These are phyloP conservation scores for Zarea fungicola DNA, from an alignment of 2,329 filamentous ascomycete genomes.

Conservation along the genomic window DNA sequence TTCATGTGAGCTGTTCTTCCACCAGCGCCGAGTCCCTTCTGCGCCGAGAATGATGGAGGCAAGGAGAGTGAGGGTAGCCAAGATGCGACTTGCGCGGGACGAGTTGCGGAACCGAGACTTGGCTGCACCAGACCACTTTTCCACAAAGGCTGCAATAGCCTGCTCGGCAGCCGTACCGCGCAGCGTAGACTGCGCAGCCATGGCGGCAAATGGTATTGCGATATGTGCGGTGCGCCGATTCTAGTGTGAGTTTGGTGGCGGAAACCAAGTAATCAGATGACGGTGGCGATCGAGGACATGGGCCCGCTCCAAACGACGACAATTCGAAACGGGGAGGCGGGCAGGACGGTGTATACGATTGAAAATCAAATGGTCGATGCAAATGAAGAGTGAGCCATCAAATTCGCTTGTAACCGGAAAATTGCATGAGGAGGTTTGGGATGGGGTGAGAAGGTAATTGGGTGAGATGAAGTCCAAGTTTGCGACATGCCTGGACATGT, in stretches of 20 bases:
- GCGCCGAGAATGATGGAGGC: slow-evolving; percentile 73
- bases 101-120: slow-evolving; percentile 54
- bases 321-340: not conserved
- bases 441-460: not conserved
- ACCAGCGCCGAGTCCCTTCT: slow-evolving; percentile 75
- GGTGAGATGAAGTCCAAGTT: not conserved
- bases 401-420: not conserved
- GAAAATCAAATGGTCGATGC: not conserved
- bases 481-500: slow-evolving; percentile 9
- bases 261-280: slow-evolving; percentile 4
- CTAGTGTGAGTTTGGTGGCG: not conserved
- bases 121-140: slow-evolving; percentile 52
- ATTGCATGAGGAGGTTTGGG: not conserved
- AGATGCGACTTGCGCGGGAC: slow-evolving; percentile 64
- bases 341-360: not conserved
- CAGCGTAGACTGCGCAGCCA: slow-evolving; percentile 87
- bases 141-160: slow-evolving; percentile 58
- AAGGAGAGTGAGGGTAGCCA: slow-evolving; percentile 70
- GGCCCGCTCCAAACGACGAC: not conserved
- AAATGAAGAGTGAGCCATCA: not conserved
- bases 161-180: slow-evolving; percentile 60
- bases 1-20: slow-evolving; percentile 67
- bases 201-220: slow-evolving; percentile 31
- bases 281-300: slow-evolving; percentile 10
- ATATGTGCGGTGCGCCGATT: not conserved